Conservation (phyloP, 179 eudicot species). For the Amaranthus tricolor region DNA sequence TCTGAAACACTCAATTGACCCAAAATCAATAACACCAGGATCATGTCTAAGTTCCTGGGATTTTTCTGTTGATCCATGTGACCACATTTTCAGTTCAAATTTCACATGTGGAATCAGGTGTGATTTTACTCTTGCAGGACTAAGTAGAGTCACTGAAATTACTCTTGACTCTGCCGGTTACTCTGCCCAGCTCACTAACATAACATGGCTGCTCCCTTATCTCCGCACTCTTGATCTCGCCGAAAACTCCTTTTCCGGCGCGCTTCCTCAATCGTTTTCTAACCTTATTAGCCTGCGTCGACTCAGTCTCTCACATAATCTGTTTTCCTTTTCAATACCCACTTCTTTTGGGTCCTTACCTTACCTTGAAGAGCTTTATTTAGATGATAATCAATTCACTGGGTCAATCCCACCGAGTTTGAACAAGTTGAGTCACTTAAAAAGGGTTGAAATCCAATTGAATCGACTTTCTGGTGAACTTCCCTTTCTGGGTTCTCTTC, state of each 20-base stretch:
- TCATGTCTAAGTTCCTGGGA: conserved; percentile 73
- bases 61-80: conserved; percentile 69
- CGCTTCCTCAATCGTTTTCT: conserved; percentile 52
- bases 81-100: conserved; percentile 33
- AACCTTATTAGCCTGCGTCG: conserved; percentile 39
- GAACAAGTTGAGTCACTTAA: conserved; percentile 48
- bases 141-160: conserved; percentile 59
- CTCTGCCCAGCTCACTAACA: conserved; percentile 44
- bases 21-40: conserved; percentile 44
- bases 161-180: conserved; percentile 70
- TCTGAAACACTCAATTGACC: conserved; percentile 38
- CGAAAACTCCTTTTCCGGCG: conserved; percentile 50
- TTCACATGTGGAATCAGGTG: conserved; percentile 81
- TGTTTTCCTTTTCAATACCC: conserved; percentile 48
- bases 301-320: conserved; percentile 53
- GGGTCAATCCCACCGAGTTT: conserved; percentile 51
- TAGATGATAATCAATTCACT: conserved; percentile 51
- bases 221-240: conserved; percentile 56
- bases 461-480: conserved; percentile 51
- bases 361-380: conserved; percentile 51
- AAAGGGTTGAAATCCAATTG: conserved; percentile 52
- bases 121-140: conserved; percentile 34
- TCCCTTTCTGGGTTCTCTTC: conserved; percentile 51
- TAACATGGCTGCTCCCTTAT: conserved; percentile 46
- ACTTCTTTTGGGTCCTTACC: conserved; percentile 45